These are phyloP conservation scores for Botrytis squamosa DNA, from an alignment of 2,329 filamentous ascomycete species.

Conservation along the genomic window DNA sequence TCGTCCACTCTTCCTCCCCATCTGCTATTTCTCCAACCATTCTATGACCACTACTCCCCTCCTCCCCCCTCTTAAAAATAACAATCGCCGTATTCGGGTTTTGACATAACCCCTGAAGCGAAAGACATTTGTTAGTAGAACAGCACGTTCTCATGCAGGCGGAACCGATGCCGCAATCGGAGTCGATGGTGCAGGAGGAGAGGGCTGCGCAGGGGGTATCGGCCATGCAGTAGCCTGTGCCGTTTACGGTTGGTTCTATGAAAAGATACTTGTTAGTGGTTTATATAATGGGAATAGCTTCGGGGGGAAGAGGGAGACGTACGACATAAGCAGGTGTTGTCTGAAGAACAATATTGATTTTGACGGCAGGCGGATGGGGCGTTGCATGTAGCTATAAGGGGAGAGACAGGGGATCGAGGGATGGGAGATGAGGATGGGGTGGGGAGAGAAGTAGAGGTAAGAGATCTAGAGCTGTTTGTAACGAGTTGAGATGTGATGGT, in stretches of 20 bases:
- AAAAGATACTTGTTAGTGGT: not conserved
- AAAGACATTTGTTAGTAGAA: conserved; percentile 11
- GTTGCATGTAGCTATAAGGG: not conserved
- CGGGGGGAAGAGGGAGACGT: not conserved
- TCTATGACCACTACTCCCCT: not conserved
- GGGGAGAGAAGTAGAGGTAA: not conserved
- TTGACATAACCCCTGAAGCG: not conserved
- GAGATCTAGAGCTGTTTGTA: not conserved
- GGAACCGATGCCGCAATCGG: not conserved
- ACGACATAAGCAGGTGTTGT: conserved; percentile 5
- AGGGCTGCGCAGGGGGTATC: conserved; percentile 8
- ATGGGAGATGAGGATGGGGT: not conserved
- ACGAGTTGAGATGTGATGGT: not conserved
- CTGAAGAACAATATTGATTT: conserved; percentile 1
- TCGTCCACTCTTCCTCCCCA: not conserved
- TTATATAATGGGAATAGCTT: not conserved
- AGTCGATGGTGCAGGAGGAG: not conserved
- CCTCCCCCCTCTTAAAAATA: not conserved
- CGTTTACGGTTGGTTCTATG: conserved; percentile 8
- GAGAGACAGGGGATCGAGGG: not conserved
- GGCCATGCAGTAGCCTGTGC: conserved; percentile 16
- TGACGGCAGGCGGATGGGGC: not conserved
- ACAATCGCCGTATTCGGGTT: not conserved
- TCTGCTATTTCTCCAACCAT: not conserved
- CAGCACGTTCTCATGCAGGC: conserved; percentile 20